These are phyloP conservation scores for Plectranthus barbatus DNA, from an alignment of 257 asterid genomes.

Conservation along the genomic window DNA sequence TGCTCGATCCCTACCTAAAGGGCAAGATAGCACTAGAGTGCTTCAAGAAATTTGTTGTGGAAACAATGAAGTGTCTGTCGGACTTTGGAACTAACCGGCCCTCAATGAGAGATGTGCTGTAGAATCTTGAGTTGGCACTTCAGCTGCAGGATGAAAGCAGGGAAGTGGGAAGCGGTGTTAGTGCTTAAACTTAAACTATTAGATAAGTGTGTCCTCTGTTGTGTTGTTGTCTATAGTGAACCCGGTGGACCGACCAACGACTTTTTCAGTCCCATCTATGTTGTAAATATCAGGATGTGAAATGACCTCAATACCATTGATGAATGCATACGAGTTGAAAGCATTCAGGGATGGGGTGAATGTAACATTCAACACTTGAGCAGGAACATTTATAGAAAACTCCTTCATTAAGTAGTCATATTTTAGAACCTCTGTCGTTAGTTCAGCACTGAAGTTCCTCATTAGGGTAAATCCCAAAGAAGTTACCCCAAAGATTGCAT, in stretches of 20 bases:
- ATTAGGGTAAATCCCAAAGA: slow-evolving; percentile 49
- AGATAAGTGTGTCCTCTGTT: too few species aligned
- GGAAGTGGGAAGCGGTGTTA: too few species aligned
- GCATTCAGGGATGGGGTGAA: slow-evolving; percentile 45
- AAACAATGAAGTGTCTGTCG: too few species aligned
- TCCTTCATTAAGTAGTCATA: slow-evolving; percentile 64
- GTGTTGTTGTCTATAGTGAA: slow-evolving; percentile 45
- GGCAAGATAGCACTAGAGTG: too few species aligned
- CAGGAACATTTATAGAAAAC: slow-evolving; percentile 49
- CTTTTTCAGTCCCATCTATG: slow-evolving; percentile 25
- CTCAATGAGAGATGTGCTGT: too few species aligned
- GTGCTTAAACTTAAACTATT: too few species aligned
- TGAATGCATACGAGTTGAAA: slow-evolving; percentile 53
- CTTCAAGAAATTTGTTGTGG: too few species aligned
- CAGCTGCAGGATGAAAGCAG: too few species aligned
- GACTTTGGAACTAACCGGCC: too few species aligned
- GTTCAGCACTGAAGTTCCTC: slow-evolving; percentile 71
- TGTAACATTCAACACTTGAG: slow-evolving; percentile 39
- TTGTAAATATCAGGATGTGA: slow-evolving; percentile 88
- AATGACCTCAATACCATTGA: slow-evolving; percentile 79
- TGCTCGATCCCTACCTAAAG: too few species aligned
- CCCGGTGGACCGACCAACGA: slow-evolving; percentile 43
- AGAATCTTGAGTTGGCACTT: too few species aligned
- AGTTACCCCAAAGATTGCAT: slow-evolving; percentile 51
- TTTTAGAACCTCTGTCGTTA: slow-evolving; percentile 55